Conservation (phyloP, 2,329 filamentous ascomycete species). For the Colletotrichum euphorbiae region DNA sequence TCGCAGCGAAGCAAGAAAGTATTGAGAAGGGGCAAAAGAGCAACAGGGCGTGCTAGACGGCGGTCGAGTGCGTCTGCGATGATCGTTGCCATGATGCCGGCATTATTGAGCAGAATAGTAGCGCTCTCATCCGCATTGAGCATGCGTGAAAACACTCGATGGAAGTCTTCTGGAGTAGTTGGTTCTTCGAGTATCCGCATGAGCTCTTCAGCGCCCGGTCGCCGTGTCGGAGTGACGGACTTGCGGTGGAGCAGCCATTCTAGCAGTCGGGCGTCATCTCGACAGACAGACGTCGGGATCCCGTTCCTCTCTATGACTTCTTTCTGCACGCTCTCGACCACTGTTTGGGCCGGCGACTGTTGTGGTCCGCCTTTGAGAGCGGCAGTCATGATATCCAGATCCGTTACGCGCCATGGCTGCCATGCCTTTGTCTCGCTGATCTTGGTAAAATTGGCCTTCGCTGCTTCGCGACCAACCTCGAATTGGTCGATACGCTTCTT, state of each 20-base stretch:
- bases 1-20: constrained; percentile 53
- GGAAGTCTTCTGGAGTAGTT: background rate
- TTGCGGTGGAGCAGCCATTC: constrained; percentile 51
- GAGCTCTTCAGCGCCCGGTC: background rate
- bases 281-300: constrained; percentile 45
- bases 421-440: constrained; percentile 26
- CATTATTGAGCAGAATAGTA: background rate
- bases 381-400: constrained; percentile 57
- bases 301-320: constrained; percentile 45
- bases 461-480: constrained; percentile 42
- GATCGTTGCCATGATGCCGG: constrained; percentile 4
- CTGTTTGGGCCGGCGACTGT: background rate
- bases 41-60: constrained; percentile 21
- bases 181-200: background rate
- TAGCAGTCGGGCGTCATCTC: constrained; percentile 49
- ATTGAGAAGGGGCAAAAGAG: constrained; percentile 54
- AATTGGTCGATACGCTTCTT: constrained; percentile 47
- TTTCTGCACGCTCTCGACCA: background rate
- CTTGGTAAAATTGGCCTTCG: constrained; percentile 35
- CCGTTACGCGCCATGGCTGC: constrained; percentile 53
- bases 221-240: background rate
- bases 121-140: background rate
- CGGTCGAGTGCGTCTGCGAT: background rate
- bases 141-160: constrained; percentile 1
- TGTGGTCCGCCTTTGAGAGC: constrained; percentile 46